Base-by-base conservation (phyloP, 352 stramenopile species). In the Pythium aristosporum region DNA sequence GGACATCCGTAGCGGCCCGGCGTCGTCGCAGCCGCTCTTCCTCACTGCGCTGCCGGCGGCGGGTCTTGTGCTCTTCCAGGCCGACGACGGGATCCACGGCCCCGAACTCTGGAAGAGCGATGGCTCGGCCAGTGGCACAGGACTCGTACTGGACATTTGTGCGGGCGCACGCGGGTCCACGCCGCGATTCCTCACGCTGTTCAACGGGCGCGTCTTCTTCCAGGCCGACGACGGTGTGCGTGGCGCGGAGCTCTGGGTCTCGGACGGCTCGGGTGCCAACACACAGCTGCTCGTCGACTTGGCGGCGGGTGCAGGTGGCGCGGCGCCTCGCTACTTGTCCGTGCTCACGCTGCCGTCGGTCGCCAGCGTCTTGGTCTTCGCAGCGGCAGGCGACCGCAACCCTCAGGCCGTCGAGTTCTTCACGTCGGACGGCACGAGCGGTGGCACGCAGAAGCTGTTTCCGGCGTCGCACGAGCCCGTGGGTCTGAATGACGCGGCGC, bases 81-180 rank as follows among this genome's bases (percentile, higher is more conserved):
- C 91, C 8, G 72, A 94, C 62, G 91, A 97, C 61, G 88, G 89
- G 51, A 57, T 79, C 11, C 80, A 88, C 34, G 91, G 91, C 15
- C 21, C 66, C 3, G 91, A 98, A 66, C 70, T 98, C 10, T 98
- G 91, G 91, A 39, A 50, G 0, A 89, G 72, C 20, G 79, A 92
- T 58, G 87, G 87, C 18, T 87, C 74, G 2, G 50, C 30, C 2
- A 36, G 37, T 7, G 76, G 79, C 37, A 96, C 84, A 5, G 37
- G 32, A 16, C 61, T 96, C 6, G 57, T 97, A n/a, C 32, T 65
- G 3, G 85, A 96, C 55, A 83, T 97, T 34, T 34, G 51, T 18
- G 10, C 61, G 2, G 91, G 91, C 1, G 15, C 50, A 0, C 30
- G 21, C 11, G 72, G 80, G 2, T 92, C 81, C 2, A 46, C 32